Percentiles rank a stretch among this genome's conserved stretches.
These are phyloP conservation scores for Venturia aucupariae DNA, from an alignment of 2,329 filamentous ascomycete species.

Conservation along the genomic window DNA sequence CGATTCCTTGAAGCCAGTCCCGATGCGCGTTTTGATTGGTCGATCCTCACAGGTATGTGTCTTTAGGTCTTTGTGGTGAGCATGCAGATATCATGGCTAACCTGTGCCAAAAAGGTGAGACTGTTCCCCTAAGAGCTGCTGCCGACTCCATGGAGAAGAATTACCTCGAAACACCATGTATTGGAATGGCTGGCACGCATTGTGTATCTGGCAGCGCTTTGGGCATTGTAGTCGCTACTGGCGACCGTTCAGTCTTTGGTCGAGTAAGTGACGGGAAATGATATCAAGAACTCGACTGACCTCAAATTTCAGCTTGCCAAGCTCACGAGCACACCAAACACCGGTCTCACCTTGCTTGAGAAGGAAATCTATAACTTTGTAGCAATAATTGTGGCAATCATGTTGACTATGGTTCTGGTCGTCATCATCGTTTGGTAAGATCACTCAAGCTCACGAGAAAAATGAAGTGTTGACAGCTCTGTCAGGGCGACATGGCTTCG, in stretches of 20 bases:
- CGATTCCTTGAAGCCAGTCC: constrained; percentile 52
- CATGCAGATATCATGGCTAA: background rate
- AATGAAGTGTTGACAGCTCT: constrained; percentile 3
- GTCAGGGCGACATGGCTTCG: constrained; percentile 62
- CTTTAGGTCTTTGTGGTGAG: background rate
- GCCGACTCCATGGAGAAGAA: constrained; percentile 45
- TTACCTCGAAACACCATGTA: constrained; percentile 58
- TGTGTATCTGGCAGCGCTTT: constrained; percentile 59
- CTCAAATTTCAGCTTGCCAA: constrained; percentile 43
- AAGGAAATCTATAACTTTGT: constrained; percentile 67
- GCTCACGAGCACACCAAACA: constrained; percentile 60
- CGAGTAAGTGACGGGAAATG: constrained; percentile 33
- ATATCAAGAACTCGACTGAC: background rate
- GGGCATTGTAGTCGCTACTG: constrained; percentile 62
- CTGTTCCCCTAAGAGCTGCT: constrained; percentile 52
- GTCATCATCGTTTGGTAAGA: background rate
- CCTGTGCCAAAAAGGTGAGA: constrained; percentile 44
- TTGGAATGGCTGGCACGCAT: constrained; percentile 72
- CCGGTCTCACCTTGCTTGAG: constrained; percentile 59
- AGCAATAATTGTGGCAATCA: constrained; percentile 57
- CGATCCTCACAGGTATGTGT: constrained; percentile 55
- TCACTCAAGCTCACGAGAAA: too few species aligned
- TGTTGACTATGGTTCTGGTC: constrained; percentile 49
- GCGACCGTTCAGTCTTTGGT: constrained; percentile 65
- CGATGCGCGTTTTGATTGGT: constrained; percentile 63